Evolutionary conservation across 1,284 basidiomycete genomes (phyloP), one percentile per base, ranked within the genome.

Genomic region (Golubevia sp.): DNA sequence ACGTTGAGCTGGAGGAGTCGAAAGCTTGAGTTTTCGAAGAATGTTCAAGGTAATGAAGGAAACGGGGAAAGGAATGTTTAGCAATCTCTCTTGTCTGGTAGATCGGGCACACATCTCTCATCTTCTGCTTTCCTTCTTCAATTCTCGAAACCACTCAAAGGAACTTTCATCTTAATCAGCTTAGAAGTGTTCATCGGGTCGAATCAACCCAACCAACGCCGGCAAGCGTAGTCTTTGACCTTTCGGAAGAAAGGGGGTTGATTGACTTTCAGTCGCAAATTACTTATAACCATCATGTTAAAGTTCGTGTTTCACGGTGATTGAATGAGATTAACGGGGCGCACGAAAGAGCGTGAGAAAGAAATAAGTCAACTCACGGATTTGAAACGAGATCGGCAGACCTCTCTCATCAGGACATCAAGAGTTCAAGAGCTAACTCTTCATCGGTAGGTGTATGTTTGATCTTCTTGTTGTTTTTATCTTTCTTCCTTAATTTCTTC

Each of bases 361-460:
- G n/a, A n/a, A n/a, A n/a, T n/a, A n/a, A n/a, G n/a, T n/a, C n/a
- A n/a, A n/a, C n/a, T n/a, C n/a, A n/a, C n/a, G n/a, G n/a, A 21
- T 18, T 50, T 25, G 34, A 7, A 58, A 49, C 13, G 23, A 20
- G 30, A 48, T 2, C 30, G 25, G 8, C 1, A 27, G 24, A 15
- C 20, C 38, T 51, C 13, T 23, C 49, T 8, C 21, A 24, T 52
- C 59, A 52, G 6, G 51, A 24, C 38, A 44, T 44, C 34, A 60
- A 55, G 24, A 60, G 59, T 24, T 34, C 49, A n/a, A 60, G 48
- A 20, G 59, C 59, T 52, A 60, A 55, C 30, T 60, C 59, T 55
- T 60, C 59, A 48, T 60, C 59, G n/a, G 18, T 49, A 15, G 24
- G 57, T 13, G 38, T 26, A 27, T 21, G 26, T n/a, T 13, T 34